These are phyloP conservation scores for Cordyceps cicadae DNA, from an alignment of 2,329 filamentous ascomycete species.

Conservation along the genomic window DNA sequence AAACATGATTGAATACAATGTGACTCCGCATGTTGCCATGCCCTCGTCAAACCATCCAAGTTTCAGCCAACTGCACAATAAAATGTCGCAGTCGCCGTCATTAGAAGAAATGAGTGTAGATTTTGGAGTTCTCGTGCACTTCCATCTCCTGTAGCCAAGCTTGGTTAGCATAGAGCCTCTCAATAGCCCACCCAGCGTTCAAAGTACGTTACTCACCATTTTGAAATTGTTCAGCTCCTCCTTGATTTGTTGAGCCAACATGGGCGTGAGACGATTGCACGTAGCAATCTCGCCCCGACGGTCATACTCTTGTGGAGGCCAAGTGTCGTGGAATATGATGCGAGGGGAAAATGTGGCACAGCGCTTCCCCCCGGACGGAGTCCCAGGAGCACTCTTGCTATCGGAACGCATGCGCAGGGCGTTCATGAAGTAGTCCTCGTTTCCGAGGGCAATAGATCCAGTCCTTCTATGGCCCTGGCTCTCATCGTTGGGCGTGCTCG, in stretches of 20 bases:
- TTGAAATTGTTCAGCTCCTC: slow-evolving; percentile 99
- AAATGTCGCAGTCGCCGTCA: slow-evolving; percentile 22
- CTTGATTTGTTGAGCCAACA: slow-evolving; percentile 98
- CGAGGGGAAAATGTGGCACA: slow-evolving; percentile 78
- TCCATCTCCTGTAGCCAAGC: slow-evolving; percentile 79
- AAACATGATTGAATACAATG: slow-evolving; percentile 41
- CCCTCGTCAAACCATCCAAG: slow-evolving; percentile 8
- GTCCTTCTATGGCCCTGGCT: slow-evolving; percentile 56
- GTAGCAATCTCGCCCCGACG: slow-evolving; percentile 92
- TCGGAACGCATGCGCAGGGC: slow-evolving; percentile 65
- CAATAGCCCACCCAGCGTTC: background rate
- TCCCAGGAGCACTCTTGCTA: slow-evolving; percentile 71
- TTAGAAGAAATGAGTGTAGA: slow-evolving; percentile 99
- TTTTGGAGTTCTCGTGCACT: slow-evolving; percentile 96
- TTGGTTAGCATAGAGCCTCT: slow-evolving; percentile 32
- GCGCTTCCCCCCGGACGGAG: slow-evolving; percentile 61
- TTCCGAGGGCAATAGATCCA: slow-evolving; percentile 65
- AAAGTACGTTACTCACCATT: slow-evolving; percentile 46
- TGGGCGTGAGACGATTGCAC: slow-evolving; percentile 93
- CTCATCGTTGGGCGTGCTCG: slow-evolving; percentile 80
- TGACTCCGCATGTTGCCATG: slow-evolving; percentile 9
- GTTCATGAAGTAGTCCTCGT: slow-evolving; percentile 84
- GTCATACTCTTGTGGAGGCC: slow-evolving; percentile 93
- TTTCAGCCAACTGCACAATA: background rate
- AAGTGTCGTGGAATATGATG: slow-evolving; percentile 92